These are phyloP conservation scores for Aspergillus leporis DNA, from an alignment of 495 filamentous ascomycete genomes.

Conservation along the genomic window DNA sequence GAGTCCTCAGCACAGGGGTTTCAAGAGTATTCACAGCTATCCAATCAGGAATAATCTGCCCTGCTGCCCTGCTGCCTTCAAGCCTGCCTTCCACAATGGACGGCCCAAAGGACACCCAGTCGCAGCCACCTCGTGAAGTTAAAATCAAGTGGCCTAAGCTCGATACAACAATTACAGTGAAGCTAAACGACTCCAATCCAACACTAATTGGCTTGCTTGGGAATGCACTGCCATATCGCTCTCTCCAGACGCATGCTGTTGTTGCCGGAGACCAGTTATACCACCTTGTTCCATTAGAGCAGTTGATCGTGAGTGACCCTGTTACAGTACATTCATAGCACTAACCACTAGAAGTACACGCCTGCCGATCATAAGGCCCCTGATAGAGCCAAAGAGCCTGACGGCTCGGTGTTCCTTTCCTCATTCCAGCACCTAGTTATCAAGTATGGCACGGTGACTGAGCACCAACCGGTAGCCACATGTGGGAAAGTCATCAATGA, in stretches of 20 bases:
- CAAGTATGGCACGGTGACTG: conserved; percentile 18
- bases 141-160: not conserved
- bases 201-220: conserved; percentile 2
- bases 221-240: conserved; percentile 13
- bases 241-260: conserved; percentile 16
- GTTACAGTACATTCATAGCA: not conserved
- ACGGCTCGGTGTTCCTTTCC: conserved; percentile 19
- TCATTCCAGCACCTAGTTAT: conserved; percentile 18
- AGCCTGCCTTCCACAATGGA: no score
- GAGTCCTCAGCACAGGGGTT: no score
- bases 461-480: conserved; percentile 14
- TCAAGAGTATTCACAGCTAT: no score
- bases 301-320: conserved; percentile 10
- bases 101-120: no score
- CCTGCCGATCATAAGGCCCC: conserved; percentile 7
- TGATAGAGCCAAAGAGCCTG: conserved; percentile 12
- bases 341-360: conserved; percentile 13
- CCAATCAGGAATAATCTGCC: no score
- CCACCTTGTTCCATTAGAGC: conserved; percentile 14
- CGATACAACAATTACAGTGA: not conserved
- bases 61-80: no score
- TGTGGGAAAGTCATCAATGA: conserved; percentile 14
- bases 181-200: not conserved
- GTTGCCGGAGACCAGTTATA: conserved; percentile 16
- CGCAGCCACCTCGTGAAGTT: not conserved